These are phyloP conservation scores for Aspergillus tanneri DNA, from an alignment of 2,329 filamentous ascomycete species.

Conservation along the genomic window DNA sequence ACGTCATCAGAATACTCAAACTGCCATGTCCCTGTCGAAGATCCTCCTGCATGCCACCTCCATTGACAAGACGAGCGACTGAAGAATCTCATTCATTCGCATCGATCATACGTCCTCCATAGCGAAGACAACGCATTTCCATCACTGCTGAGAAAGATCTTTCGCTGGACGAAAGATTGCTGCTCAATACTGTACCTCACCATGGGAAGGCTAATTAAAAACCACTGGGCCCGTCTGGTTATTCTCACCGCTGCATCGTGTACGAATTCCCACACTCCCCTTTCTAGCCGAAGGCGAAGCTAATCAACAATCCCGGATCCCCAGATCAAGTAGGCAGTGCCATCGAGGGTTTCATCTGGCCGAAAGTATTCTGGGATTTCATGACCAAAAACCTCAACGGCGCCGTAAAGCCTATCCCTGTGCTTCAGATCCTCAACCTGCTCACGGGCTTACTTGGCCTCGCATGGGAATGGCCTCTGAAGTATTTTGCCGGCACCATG, in stretches of 20 bases:
- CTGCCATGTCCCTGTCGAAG: conserved; percentile 19
- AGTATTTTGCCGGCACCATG: conserved; percentile 69
- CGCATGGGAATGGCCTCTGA: conserved; percentile 88
- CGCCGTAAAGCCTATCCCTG: conserved; percentile 81
- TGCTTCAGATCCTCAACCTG: conserved; percentile 87
- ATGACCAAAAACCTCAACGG: conserved; percentile 84
- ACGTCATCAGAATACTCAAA: neutral
- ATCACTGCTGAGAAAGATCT: conserved; percentile 4
- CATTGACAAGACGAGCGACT: conserved; percentile 11
- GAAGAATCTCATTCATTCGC: neutral
- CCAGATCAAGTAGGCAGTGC: conserved; percentile 83
- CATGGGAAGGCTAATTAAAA: conserved; percentile 99
- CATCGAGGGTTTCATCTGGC: conserved; percentile 92
- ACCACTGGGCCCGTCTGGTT: conserved; percentile 96
- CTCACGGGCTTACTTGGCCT: conserved; percentile 75
- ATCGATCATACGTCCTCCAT: neutral
- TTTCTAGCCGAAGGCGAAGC: conserved; percentile 4
- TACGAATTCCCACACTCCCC: conserved; percentile 46
- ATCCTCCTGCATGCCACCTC: neutral
- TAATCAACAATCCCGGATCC: conserved; percentile 12
- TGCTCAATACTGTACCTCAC: conserved; percentile 40
- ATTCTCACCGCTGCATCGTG: conserved; percentile 78
- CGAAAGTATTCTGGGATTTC: conserved; percentile 98
- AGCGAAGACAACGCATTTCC: neutral
- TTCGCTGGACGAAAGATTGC: conserved; percentile 31